Conservation (phyloP, 2,329 filamentous ascomycete genomes). For the Arthrobotrys iridis region DNA sequence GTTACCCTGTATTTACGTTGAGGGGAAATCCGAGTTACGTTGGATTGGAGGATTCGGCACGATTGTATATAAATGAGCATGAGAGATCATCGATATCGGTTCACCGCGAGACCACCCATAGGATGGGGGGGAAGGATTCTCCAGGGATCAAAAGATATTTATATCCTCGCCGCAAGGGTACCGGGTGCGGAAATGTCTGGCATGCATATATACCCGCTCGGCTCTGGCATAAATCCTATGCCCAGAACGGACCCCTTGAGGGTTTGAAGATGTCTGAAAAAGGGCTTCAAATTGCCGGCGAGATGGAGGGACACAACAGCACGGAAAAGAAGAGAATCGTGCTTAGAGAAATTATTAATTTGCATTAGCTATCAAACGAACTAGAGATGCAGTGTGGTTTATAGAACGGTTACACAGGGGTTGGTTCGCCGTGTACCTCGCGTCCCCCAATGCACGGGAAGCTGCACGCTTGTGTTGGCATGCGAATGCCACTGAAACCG, state of each 20-base stretch:
- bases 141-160: slow-evolving; percentile 12
- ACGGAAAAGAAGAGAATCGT: not conserved
- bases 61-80: not conserved
- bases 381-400: not conserved
- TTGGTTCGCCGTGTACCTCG: slow-evolving; percentile 7
- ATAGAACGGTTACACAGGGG: slow-evolving; percentile 8
- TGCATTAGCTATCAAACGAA: not conserved
- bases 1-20: not conserved
- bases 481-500: not conserved
- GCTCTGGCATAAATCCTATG: slow-evolving; percentile 20
- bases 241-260: not conserved
- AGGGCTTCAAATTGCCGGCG: not conserved
- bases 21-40: not conserved
- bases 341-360: not conserved
- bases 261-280: slow-evolving; percentile 40
- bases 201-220: slow-evolving; percentile 26
- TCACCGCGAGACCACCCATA: slow-evolving; percentile 5
- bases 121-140: slow-evolving; percentile 11
- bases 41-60: not conserved
- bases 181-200: not conserved
- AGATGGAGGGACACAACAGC: not conserved
- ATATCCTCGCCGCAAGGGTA: slow-evolving; percentile 1
- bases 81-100: not conserved
- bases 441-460: slow-evolving; percentile 21
- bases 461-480: slow-evolving; percentile 24